Percentiles rank a stretch among this genome's conserved stretches.
Evolutionary conservation across 352 stramenopile genomes (phyloP).

Genomic region (Phytopythium ostracodes): DNA sequence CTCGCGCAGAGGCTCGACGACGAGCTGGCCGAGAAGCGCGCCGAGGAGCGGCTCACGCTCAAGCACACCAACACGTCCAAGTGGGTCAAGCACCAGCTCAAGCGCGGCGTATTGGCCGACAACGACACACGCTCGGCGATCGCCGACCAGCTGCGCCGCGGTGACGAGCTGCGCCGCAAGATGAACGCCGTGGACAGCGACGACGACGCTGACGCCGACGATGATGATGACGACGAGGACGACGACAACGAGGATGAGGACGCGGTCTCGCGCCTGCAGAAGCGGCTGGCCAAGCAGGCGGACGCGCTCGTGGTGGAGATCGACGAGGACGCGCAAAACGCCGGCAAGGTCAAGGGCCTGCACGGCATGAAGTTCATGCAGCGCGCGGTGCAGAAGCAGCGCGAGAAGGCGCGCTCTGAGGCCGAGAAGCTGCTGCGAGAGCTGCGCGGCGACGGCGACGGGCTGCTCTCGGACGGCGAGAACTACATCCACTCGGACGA

Average conservation of each 20-base stretch:
- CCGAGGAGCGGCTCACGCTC: conserved; percentile 96
- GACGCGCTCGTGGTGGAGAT: conserved; percentile 75
- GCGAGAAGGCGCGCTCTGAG: conserved; percentile 89
- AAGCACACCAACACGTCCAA: conserved; percentile 98
- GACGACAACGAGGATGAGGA: conserved; percentile 40
- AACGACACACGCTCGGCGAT: conserved; percentile 89
- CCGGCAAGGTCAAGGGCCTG: conserved; percentile 73
- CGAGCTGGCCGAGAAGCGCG: conserved; percentile 88
- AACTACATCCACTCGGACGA: conserved; percentile 47
- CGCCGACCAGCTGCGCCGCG: conserved; percentile 82
- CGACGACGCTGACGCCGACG: conserved; percentile 47
- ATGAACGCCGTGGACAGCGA: conserved; percentile 80
- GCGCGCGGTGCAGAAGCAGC: conserved; percentile 93
- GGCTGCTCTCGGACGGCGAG: conserved; percentile 50
- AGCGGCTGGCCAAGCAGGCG: conserved; percentile 67
- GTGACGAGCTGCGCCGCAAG: conserved; percentile 93
- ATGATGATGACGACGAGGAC: conserved; percentile 41
- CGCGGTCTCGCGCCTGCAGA: conserved; percentile 51
- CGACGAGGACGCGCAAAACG: conserved; percentile 42
- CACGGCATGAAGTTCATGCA: conserved; percentile 99
- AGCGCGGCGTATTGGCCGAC: conserved; percentile 89
- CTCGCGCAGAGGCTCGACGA: conserved; percentile 72
- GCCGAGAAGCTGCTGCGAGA: conserved; percentile 92
- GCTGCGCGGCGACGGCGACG: conserved; percentile 86
- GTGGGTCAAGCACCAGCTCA: conserved; percentile 95